Evolutionary conservation across 2,329 filamentous ascomycete species (phyloP).

Genomic region (Aspergillus novoparasiticus): DNA sequence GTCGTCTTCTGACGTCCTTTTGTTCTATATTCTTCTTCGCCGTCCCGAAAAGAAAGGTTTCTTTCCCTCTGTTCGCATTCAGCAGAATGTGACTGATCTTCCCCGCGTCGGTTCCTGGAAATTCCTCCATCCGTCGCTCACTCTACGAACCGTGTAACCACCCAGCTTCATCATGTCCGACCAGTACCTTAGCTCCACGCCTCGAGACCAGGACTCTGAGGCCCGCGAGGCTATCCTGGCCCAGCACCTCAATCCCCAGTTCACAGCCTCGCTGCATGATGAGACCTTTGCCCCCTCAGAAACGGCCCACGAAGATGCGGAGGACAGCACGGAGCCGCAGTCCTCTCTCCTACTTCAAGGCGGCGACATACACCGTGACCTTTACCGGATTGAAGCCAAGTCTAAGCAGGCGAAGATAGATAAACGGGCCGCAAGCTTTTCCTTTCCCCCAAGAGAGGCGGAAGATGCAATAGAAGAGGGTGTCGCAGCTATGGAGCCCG

Average conservation of each 20-base stretch:
- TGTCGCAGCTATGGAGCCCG: constrained; percentile 52
- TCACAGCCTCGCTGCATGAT: not conserved
- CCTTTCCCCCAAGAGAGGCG: constrained; percentile 46
- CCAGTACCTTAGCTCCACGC: not conserved
- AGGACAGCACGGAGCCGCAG: constrained; percentile 41
- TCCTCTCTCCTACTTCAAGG: constrained; percentile 74
- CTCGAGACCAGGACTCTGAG: not conserved
- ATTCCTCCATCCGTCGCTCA: not conserved
- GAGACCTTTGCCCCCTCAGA: not conserved
- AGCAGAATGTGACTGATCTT: not conserved
- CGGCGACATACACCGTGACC: constrained; percentile 76
- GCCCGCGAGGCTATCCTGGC: not conserved
- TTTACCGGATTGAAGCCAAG: constrained; percentile 72
- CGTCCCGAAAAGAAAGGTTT: not conserved
- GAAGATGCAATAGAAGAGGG: constrained; percentile 35
- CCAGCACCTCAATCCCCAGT: not conserved
- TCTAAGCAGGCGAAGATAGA: constrained; percentile 45
- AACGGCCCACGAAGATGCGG: not conserved
- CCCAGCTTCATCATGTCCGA: not conserved
- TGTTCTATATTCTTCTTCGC: not conserved
- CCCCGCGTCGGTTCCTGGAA: not conserved
- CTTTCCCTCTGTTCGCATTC: not conserved
- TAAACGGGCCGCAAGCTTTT: constrained; percentile 69
- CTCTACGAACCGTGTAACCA: not conserved
- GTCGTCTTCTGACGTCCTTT: not conserved